A percentile compares a stretch with the other conserved stretches of the same genome.
Evolutionary conservation across 106 monocot genomes (phyloP).

Genomic region (Platanthera guangdongensis): DNA sequence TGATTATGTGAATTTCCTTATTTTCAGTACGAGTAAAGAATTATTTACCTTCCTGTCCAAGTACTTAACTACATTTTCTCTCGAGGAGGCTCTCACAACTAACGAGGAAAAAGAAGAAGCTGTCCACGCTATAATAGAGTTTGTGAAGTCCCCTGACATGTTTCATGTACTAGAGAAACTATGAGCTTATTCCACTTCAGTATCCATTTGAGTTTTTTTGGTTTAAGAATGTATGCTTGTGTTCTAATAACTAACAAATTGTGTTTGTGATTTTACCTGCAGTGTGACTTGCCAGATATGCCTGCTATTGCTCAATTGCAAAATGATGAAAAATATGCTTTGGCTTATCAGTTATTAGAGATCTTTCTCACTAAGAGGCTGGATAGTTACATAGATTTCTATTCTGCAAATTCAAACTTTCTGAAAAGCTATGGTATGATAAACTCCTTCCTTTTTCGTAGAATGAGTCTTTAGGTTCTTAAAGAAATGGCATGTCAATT

Average conservation of each 20-base stretch:
- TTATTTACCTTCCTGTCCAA: constrained; percentile 65
- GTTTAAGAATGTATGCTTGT: background rate
- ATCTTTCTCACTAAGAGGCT: constrained; percentile 81
- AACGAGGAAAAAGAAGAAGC: constrained; percentile 83
- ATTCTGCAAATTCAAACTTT: constrained; percentile 51
- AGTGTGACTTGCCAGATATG: constrained; percentile 93
- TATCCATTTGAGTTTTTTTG: background rate
- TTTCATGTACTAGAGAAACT: constrained; percentile 55
- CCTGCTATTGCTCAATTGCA: constrained; percentile 77
- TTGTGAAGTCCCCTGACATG: constrained; percentile 65
- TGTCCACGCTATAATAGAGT: constrained; percentile 74
- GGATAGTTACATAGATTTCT: constrained; percentile 74
- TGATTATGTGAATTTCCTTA: constrained; percentile 6
- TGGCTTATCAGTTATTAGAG: constrained; percentile 64
- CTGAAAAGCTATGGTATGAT: constrained; percentile 69
- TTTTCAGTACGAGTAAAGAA: constrained; percentile 60
- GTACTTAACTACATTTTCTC: constrained; percentile 77
- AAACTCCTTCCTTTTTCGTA: too few relatives aligned
- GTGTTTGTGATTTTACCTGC: constrained; percentile 20
- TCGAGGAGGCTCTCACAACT: constrained; percentile 49
- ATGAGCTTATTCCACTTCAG: background rate
- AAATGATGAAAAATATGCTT: constrained; percentile 65
- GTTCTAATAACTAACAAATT: background rate
- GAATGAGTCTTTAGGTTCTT: too few relatives aligned
- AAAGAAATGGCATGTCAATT: too few relatives aligned